A percentile compares a stretch with the other conserved stretches of the same genome.
Conservation (phyloP, 2,329 filamentous ascomycete genomes). For the Diplodia corticola region DNA sequence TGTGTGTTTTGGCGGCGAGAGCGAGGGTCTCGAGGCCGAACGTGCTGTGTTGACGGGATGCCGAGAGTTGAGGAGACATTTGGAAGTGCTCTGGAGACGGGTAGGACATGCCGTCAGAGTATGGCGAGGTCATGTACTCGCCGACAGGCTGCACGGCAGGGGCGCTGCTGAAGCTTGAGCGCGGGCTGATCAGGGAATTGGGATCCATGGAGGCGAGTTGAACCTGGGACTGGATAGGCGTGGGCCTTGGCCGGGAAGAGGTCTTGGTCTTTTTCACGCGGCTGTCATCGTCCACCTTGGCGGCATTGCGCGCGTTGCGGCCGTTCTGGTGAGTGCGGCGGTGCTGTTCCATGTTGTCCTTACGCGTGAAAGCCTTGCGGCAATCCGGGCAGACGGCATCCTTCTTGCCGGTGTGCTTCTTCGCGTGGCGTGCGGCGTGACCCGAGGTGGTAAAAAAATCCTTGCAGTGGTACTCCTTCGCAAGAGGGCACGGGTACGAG, state of each 20-base stretch:
- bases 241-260: constrained; percentile 35
- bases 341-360: constrained; percentile 88
- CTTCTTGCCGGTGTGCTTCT: constrained; percentile 82
- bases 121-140: constrained; percentile 32
- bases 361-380: constrained; percentile 76
- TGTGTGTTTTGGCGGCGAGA: constrained; percentile 41
- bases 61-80: not conserved
- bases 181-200: constrained; percentile 32
- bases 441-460: constrained; percentile 84
- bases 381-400: constrained; percentile 70
- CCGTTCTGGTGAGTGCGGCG: constrained; percentile 69
- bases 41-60: constrained; percentile 26
- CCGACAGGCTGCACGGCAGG: constrained; percentile 33
- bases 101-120: constrained; percentile 33
- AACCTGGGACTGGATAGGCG: constrained; percentile 33
- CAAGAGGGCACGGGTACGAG: constrained; percentile 72
- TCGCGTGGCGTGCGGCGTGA: constrained; percentile 80
- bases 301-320: constrained; percentile 41
- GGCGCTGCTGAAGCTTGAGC: constrained; percentile 31
- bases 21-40: constrained; percentile 41
- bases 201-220: constrained; percentile 33
- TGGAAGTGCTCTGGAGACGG: constrained; percentile 14
- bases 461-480: constrained; percentile 69
- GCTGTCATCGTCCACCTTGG: constrained; percentile 30
- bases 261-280: constrained; percentile 41